Base-by-base conservation (phyloP, 345 rosid genomes). In the Syzygium aqueum region DNA sequence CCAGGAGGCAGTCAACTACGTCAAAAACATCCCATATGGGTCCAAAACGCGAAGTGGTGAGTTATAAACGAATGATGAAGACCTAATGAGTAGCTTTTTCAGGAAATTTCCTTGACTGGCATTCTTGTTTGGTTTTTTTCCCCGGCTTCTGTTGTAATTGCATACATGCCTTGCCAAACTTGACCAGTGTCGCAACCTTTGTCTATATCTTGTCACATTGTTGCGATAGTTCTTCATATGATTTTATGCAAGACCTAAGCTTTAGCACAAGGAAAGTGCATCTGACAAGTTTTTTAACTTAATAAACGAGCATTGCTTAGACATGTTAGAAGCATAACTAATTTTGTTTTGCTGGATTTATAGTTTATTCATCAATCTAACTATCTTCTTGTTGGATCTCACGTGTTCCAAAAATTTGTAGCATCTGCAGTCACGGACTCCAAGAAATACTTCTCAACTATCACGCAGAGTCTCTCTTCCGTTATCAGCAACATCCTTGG, bases 401-500 rank as follows among this genome's bases (percentile, higher is more conserved):
- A 84, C 7, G 40, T 52, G 43, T 73, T 21, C 27, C 82, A 5
- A 73, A 37, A 73, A 17, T 73, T 51, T 90, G 86, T 96, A 95
- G 96, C 86, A 91, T 86, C 93, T 91, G 30, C 89, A 84, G 84
- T 88, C 93, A 7, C 90, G 88, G 37, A 84, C 90, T 85, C 91
- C 92, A 27, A 89, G 89, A 87, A 93, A 89, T 86, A 85, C 90
- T 61, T 85, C 93, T 51, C 90, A 87, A 11, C 1, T 91, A 43
- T 57, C 93, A 11, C 93, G 98, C 85, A 94, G 98, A 88, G 93
- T 84, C 54, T 96, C 98, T 88, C 96, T 97, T 84, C 99, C 99
- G 51, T 88, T 94, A 85, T 84, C 89, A 51, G 86, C 85, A 51
- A 88, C 61, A 90, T 89, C 90, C 10, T 73, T 86, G 61, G 89